Conservation (phyloP, 441 rosid genomes). For the Erodium moschatum region DNA sequence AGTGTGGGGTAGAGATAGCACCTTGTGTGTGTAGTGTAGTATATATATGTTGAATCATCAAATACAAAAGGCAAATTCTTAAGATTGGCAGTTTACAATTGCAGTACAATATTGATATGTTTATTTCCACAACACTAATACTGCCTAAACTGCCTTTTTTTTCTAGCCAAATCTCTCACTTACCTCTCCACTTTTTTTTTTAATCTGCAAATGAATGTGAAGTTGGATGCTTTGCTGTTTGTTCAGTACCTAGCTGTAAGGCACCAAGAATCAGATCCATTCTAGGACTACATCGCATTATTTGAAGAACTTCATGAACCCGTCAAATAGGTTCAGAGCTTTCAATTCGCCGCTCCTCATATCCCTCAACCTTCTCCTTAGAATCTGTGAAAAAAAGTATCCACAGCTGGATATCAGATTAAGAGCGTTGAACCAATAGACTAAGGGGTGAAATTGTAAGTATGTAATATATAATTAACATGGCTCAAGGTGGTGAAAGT, state of each 20-base stretch:
- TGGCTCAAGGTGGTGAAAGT: not conserved
- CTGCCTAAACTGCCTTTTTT: not conserved
- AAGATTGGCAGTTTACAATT: not conserved
- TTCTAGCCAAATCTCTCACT: not conserved
- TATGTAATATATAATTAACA: not conserved
- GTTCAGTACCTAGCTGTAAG: not conserved
- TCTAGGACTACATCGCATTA: slow-evolving; percentile 19
- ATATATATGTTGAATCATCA: too few relatives aligned
- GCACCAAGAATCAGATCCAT: not conserved
- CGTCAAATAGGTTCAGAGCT: slow-evolving; percentile 61
- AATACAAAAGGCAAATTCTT: too few relatives aligned
- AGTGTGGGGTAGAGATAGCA: too few relatives aligned
- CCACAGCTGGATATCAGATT: not conserved
- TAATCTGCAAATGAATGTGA: not conserved
- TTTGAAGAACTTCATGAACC: slow-evolving; percentile 59
- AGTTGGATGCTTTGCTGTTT: not conserved
- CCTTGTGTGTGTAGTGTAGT: too few relatives aligned
- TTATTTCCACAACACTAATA: not conserved
- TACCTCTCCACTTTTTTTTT: not conserved
- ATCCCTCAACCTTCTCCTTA: slow-evolving; percentile 79
- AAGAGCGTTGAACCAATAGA: not conserved
- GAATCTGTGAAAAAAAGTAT: slow-evolving; percentile 37
- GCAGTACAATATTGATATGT: not conserved
- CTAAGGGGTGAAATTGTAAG: not conserved
- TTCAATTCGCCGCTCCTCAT: slow-evolving; percentile 78